Evolutionary conservation across 371 early-diverging fungal species (phyloP).

Genomic region (Mortierella sp.): DNA sequence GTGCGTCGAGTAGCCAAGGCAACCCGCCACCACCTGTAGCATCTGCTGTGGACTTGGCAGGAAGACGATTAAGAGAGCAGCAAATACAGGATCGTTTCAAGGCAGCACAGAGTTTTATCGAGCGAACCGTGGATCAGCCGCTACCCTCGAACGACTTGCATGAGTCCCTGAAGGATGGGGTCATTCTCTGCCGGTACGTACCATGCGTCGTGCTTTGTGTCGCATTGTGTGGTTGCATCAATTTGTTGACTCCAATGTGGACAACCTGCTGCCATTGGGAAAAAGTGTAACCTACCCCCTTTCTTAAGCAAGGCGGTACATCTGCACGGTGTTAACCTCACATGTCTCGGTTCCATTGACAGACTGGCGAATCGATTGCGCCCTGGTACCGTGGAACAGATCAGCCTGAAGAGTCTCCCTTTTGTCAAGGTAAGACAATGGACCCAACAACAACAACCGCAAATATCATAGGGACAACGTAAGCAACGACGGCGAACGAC

Average conservation of each 20-base stretch:
- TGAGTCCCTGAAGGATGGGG: conserved; percentile 77
- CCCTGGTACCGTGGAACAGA: conserved; percentile 77
- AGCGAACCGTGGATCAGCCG: conserved; percentile 57
- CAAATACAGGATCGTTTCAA: conserved; percentile 60
- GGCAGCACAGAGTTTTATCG: conserved; percentile 62
- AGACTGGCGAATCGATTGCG: conserved; percentile 80
- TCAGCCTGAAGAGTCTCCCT: conserved; percentile 74
- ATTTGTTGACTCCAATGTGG: background rate
- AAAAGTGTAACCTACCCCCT: conserved; percentile 8
- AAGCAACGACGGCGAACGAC: too few relatives aligned
- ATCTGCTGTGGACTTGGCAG: conserved; percentile 44
- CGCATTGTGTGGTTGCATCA: conserved; percentile 3
- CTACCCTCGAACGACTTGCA: conserved; percentile 64
- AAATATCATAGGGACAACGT: background rate
- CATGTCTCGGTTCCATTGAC: conserved; percentile 9
- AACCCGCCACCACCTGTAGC: conserved; percentile 12
- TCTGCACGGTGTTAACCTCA: conserved; percentile 11
- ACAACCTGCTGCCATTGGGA: background rate
- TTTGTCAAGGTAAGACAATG: conserved; percentile 72
- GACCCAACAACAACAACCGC: background rate
- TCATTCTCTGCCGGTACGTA: conserved; percentile 80
- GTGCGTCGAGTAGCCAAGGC: conserved; percentile 8
- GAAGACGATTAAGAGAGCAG: conserved; percentile 58
- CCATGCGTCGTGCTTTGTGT: conserved; percentile 1
- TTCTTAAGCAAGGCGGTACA: conserved; percentile 8